Evolutionary conservation across 2,329 filamentous ascomycete genomes (phyloP).

Genomic region (Fusarium sp.): DNA sequence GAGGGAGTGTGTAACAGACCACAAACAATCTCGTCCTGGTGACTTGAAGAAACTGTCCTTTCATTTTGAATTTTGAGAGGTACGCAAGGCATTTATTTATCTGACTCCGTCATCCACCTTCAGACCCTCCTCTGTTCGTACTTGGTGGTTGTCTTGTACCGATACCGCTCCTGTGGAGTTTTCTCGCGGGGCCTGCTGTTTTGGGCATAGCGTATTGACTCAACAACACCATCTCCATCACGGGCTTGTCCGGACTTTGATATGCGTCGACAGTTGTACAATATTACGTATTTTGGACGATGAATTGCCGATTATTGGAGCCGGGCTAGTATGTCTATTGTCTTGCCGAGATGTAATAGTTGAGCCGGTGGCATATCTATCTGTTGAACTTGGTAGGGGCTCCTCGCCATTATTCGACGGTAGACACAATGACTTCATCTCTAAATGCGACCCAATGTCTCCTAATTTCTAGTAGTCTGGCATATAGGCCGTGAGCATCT

Average conservation of each 20-base stretch:
- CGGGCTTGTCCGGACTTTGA: not conserved
- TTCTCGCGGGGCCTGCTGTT: conserved; percentile 3
- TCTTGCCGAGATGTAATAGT: not conserved
- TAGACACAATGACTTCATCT: not conserved
- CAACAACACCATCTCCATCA: not conserved
- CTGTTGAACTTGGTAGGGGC: not conserved
- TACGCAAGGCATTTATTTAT: not conserved
- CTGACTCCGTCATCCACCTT: not conserved
- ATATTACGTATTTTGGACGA: not conserved
- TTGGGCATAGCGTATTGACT: not conserved
- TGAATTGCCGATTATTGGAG: not conserved
- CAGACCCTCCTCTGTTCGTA: not conserved
- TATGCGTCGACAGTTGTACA: not conserved
- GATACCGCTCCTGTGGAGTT: conserved; percentile 1
- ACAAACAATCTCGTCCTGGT: not conserved
- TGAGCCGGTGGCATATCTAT: not conserved
- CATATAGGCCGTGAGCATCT: not conserved
- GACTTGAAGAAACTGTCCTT: too few species aligned
- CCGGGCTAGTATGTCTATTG: not conserved
- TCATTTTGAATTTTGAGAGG: not conserved
- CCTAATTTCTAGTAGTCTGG: not conserved
- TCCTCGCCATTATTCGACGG: not conserved
- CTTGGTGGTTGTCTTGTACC: not conserved
- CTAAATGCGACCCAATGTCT: not conserved
- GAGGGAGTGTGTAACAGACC: not conserved